Percentiles rank a stretch among this genome's conserved stretches.
phyloP scores from a whole-genome alignment of 306 rosid genomes.

The Elaeagnus macrophylla region DNA sequence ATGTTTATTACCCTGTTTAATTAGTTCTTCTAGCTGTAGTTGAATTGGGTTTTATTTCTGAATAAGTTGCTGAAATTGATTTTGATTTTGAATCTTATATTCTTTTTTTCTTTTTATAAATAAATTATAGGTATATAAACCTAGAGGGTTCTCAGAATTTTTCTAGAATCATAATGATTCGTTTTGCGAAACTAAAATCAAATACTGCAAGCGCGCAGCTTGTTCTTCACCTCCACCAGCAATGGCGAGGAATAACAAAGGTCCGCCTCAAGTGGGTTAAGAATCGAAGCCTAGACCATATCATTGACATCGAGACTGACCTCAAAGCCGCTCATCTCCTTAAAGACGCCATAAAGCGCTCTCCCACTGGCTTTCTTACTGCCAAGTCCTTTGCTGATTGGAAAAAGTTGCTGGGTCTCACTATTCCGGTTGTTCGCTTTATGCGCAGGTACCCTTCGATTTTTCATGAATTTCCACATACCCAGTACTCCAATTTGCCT shows the following conservation, averaged over 20 bases:
- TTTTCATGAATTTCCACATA: conserved; percentile 75
- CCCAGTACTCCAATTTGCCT: conserved; percentile 60
- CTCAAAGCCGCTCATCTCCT: conserved; percentile 78
- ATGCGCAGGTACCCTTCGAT: conserved; percentile 78
- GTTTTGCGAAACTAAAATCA: conserved; percentile 15
- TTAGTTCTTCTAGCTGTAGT: no score
- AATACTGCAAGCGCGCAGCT: neutral
- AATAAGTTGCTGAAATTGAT: no score
- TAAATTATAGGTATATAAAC: no score
- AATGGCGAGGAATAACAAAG: conserved; percentile 61
- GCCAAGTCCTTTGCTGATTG: conserved; percentile 64
- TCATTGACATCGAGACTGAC: conserved; percentile 81
- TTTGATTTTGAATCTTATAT: no score
- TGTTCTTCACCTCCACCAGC: conserved; percentile 22
- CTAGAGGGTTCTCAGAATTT: no score
- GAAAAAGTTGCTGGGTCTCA: conserved; percentile 85
- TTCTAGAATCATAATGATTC: no score
- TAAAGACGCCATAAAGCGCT: conserved; percentile 76
- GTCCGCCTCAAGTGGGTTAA: conserved; percentile 90
- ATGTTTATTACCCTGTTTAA: no score
- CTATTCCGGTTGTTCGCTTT: conserved; percentile 87
- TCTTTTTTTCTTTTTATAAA: no score
- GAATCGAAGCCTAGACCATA: conserved; percentile 70
- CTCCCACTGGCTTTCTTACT: conserved; percentile 70
- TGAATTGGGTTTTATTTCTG: no score